phyloP scores from a whole-genome alignment of 768 basidiomycete species.

The Suillus americanus region DNA sequence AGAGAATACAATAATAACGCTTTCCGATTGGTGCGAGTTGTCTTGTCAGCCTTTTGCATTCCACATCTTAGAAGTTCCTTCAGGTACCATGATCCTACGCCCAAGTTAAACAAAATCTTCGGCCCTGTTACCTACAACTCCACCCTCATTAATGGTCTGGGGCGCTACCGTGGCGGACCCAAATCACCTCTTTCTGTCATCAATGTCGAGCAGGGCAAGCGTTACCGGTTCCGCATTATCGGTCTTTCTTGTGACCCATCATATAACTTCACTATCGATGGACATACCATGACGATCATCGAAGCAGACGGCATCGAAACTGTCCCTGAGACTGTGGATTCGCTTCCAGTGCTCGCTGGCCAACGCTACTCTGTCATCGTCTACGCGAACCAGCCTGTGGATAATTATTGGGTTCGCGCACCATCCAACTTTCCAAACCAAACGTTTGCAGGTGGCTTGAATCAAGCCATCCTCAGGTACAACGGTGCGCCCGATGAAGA shows the following conservation, averaged over 20 bases:
- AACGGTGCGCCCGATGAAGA: constrained; percentile 33
- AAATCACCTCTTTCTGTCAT: constrained; percentile 36
- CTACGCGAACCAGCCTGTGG: constrained; percentile 34
- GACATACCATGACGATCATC: constrained; percentile 41
- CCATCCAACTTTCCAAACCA: constrained; percentile 26
- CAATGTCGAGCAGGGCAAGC: constrained; percentile 36
- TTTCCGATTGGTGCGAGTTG: constrained; percentile 43
- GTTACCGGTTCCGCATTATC: constrained; percentile 41
- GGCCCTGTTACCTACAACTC: constrained; percentile 31
- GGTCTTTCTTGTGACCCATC: constrained; percentile 34
- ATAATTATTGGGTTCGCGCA: constrained; percentile 46
- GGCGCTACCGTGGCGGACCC: constrained; percentile 37
- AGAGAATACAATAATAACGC: constrained; percentile 44
- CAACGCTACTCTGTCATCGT: constrained; percentile 44
- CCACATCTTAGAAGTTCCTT: not conserved
- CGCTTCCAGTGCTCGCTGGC: constrained; percentile 42
- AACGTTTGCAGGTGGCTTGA: constrained; percentile 36
- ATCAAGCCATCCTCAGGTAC: constrained; percentile 43
- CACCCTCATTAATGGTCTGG: constrained; percentile 47
- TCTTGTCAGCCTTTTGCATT: not conserved
- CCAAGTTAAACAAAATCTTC: constrained; percentile 8
- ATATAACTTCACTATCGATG: constrained; percentile 35
- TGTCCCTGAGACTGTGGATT: constrained; percentile 37
- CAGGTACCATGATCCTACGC: constrained; percentile 30
- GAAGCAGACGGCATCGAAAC: constrained; percentile 42